Conservation (phyloP, 1,139 yeast species). For the Meyerozyma guilliermondii region DNA sequence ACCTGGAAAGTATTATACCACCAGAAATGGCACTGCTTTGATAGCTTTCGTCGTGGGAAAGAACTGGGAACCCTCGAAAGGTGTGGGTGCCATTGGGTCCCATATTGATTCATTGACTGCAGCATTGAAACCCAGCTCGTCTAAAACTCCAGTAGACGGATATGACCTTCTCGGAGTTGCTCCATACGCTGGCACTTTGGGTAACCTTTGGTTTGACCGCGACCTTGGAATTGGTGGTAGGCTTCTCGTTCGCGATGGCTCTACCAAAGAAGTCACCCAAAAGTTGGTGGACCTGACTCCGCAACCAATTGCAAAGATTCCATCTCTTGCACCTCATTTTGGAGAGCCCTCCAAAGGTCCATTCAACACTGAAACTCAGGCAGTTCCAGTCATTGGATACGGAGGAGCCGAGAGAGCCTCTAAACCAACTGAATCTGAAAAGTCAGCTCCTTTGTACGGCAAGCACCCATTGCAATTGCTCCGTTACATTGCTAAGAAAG, state of each 20-base stretch:
- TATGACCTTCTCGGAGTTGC: conserved; percentile 63
- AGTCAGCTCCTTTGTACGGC: conserved; percentile 54
- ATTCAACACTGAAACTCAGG: conserved; percentile 56
- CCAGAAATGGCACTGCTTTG: conserved; percentile 51
- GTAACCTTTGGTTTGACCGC: conserved; percentile 57
- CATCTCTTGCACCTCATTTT: conserved; percentile 64
- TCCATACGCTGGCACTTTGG: conserved; percentile 58
- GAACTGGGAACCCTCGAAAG: conserved; percentile 50
- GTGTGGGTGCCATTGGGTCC: conserved; percentile 56
- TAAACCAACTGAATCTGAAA: conserved; percentile 53
- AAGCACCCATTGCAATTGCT: conserved; percentile 52
- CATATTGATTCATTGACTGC: conserved; percentile 60
- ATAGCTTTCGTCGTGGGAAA: conserved; percentile 56
- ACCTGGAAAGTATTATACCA: conserved; percentile 51
- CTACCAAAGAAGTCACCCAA: conserved; percentile 29
- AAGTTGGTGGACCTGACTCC: conserved; percentile 54
- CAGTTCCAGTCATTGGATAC: conserved; percentile 58
- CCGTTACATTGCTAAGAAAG: conserved; percentile 50
- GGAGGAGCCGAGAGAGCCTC: conserved; percentile 17
- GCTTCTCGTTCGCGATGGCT: conserved; percentile 35
- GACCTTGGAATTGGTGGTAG: conserved; percentile 67
- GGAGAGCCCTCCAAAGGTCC: conserved; percentile 48
- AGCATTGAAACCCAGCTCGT: conserved; percentile 53
- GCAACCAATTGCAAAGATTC: conserved; percentile 60
- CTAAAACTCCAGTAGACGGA: conserved; percentile 46